Evolutionary conservation across 768 basidiomycete species (phyloP).

Genomic region (Kwoniella sp.): DNA sequence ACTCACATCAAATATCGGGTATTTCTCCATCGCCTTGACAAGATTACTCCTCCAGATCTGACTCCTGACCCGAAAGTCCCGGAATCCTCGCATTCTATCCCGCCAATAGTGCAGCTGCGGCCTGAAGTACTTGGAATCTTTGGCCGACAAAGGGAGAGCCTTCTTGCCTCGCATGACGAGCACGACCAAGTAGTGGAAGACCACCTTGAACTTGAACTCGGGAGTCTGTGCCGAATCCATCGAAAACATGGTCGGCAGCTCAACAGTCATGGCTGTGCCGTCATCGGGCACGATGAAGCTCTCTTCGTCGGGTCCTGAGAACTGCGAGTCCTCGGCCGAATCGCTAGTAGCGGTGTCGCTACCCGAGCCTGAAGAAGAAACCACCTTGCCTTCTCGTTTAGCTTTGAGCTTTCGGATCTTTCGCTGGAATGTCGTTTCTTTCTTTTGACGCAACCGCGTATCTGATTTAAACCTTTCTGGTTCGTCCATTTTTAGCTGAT

Average conservation of each 20-base stretch:
- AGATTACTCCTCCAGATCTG: slow-evolving; percentile 75
- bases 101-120: slow-evolving; percentile 33
- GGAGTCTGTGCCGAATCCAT: slow-evolving; percentile 55
- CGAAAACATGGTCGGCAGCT: slow-evolving; percentile 49
- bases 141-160: slow-evolving; percentile 26
- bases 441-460: slow-evolving; percentile 22
- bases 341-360: slow-evolving; percentile 6
- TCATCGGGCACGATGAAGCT: slow-evolving; percentile 50
- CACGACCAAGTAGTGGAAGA: slow-evolving; percentile 83
- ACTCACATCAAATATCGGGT: slow-evolving; percentile 61
- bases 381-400: slow-evolving; percentile 15
- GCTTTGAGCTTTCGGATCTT: slow-evolving; percentile 26
- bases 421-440: slow-evolving; percentile 28
- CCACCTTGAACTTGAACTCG: slow-evolving; percentile 71
- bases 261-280: slow-evolving; percentile 37
- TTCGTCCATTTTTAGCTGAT: slow-evolving; percentile 42
- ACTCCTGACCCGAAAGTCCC: slow-evolving; percentile 74
- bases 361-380: slow-evolving; percentile 6
- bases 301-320: slow-evolving; percentile 40
- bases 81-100: slow-evolving; percentile 59
- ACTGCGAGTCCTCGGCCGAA: slow-evolving; percentile 12
- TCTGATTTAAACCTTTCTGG: slow-evolving; percentile 38
- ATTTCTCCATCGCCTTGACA: slow-evolving; percentile 61
- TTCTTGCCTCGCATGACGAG: slow-evolving; percentile 57
- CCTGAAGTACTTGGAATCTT: slow-evolving; percentile 33